Base-by-base conservation (phyloP, 148 eudicot species). In the Arbutus unedo region DNA sequence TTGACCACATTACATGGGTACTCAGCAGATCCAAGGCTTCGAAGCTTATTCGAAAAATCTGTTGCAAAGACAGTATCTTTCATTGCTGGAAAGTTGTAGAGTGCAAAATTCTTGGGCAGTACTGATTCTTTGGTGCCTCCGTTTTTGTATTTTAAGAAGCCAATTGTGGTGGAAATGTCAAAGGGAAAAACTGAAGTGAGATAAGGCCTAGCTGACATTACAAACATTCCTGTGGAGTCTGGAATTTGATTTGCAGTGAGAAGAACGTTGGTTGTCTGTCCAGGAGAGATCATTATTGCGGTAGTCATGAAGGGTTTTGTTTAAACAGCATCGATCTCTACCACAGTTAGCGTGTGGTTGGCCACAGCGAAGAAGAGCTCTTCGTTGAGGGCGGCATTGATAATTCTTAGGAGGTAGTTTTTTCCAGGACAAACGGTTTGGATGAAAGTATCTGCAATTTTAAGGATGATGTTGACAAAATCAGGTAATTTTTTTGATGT, bases 61-160 rank as follows among this genome's bases (percentile, higher is more conserved):
- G 80, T 82, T 15, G 80, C 84, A 51, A 82, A 82, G 62, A 51
- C 74, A 4, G 80, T 62, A 10, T 82, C 80, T 64, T 85, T 60
- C 85, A 90, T 79, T 76, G 50, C 18, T 10, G 92, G 90, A 38
- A 90, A 87, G 47, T 83, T 76, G 64, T 60, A 66, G 31, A 76
- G 84, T 47, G 50, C 7, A 14, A 75, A 56, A 74, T 74, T 74
- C 14, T 59, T 18, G 64, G 64, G 25, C 0, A 16, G 38, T 31
- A 31, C 38, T 31, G 38, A 31, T 31, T 31, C 38, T 31, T 76
- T 16, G 25, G 31, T 3, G 50, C 10, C 6, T 3, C 3, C 3
- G 70, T 49, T 2, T 82, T 60, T 38, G 16, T 82, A 82, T 76
- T 54, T 76, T 31, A 82, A 64, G 56, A 82, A 82, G 47, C 73